Base-by-base conservation (phyloP, 768 basidiomycete genomes). In the Plicaturopsis crispa region DNA sequence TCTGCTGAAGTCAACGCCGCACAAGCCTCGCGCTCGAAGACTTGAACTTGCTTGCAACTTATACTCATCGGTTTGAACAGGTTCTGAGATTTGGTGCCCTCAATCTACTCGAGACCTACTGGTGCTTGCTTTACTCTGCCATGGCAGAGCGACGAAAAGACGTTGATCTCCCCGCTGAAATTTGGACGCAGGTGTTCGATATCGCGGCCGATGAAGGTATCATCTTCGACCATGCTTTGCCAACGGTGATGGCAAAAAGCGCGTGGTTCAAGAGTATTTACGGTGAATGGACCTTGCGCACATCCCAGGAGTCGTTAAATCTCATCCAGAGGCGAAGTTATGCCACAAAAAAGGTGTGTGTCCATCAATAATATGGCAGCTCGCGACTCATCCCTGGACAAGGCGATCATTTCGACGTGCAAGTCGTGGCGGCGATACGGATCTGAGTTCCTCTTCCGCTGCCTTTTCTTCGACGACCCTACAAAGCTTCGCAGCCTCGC, bases 361-460 rank as follows among this genome's bases (percentile, higher is more conserved):
- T 39, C 23, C 36, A 24, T 4, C 8, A 11, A 16, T 14, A 8
- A 24, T 16, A 8, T 20, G 22, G 19, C 4, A 19, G 19, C 1
- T 4, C 3, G 31, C 31, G n/a, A 46, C 28, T 22, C 19, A 10
- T 6, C 31, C 19, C n/a, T 5, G 38, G 14, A 18, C 0, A 36
- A 87, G 82, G 70, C 80, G 1, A 80, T 88, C 39, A 73, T 81
- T 44, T 57, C 69, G 2, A 84, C 83, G 0, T 86, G 82, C 52
- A 72, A 66, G 44, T 65, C 65, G 5, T 86, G 80, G 80, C 69
- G 73, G 21, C 59, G 57, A 31, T 55, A 83, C 4, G 83, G 74
- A 14, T 63, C 72, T 8, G 80, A 86, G 51, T 73, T 78, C 33
- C 66, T 86, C 45, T 84, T 79, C 52, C 72, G 75, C 6, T 82